Percentiles rank a stretch among this genome's conserved stretches.
Evolutionary conservation across 331 rosid genomes (phyloP).

Genomic region (Quercus lobata): DNA sequence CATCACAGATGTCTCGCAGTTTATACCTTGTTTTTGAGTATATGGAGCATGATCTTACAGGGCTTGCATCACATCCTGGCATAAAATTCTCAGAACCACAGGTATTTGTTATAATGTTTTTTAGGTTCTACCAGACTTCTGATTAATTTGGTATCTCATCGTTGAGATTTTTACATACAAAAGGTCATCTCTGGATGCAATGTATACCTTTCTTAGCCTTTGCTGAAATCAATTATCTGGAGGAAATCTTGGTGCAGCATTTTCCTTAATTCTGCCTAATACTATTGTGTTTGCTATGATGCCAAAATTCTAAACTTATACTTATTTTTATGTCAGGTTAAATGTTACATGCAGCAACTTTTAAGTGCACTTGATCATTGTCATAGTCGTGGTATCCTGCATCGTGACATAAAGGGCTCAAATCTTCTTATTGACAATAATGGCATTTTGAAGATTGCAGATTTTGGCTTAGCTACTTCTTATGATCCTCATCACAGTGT

Average conservation of each 20-base stretch:
- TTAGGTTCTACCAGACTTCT: constrained; percentile 14
- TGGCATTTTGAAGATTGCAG: constrained; percentile 89
- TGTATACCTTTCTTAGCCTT: neutral
- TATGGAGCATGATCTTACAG: constrained; percentile 97
- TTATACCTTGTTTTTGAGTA: constrained; percentile 88
- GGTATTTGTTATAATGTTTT: constrained; percentile 38
- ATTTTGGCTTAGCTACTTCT: constrained; percentile 83
- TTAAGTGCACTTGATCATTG: constrained; percentile 89
- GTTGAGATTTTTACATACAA: neutral
- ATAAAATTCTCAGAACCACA: constrained; percentile 82
- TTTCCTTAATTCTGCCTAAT: constrained; percentile 1
- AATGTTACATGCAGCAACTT: constrained; percentile 94
- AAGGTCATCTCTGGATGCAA: constrained; percentile 1
- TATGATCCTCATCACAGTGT: constrained; percentile 56
- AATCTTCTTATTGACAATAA: constrained; percentile 85
- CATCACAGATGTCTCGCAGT: constrained; percentile 68
- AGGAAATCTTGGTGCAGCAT: constrained; percentile 8
- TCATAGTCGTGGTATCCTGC: constrained; percentile 83
- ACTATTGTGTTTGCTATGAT: neutral
- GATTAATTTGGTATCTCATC: neutral
- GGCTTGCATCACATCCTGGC: constrained; percentile 67
- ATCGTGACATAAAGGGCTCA: constrained; percentile 96
- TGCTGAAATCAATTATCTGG: neutral
- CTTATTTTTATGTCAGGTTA: constrained; percentile 43
- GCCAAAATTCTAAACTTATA: constrained; percentile 12